Evolutionary conservation across 164 flowering plant genomes (phyloP), one percentile per base, ranked within the genome.

Genomic region (Liriodendron chinense): DNA sequence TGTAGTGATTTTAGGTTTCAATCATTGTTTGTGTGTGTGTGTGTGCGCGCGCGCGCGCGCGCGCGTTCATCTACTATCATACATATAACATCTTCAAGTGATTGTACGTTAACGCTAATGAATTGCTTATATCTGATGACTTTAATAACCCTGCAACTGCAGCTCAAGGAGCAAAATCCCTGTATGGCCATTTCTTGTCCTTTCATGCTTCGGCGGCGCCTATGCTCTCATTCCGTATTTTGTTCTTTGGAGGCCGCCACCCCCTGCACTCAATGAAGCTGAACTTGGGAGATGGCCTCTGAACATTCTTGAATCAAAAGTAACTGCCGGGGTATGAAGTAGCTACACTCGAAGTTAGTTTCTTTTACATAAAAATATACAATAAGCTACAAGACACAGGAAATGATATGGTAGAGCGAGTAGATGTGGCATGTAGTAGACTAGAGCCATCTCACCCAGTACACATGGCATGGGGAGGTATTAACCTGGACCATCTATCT

Each of bases 191-290:
- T 96, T 96, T 76, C 78, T 87, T 18, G 67, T 86, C 56, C 87
- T 91, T 69, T 96, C 98, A 56, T 86, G 59, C 78, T 85, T 90
- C 74, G 93, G 90, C 18, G 98, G 99, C 62, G 94, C 88, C 69
- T 93, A 96, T 84, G 96, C 85, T 78, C 94, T 93, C 78, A 80
- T 96, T 76, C 99, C 99, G 14, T 96, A 96, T 80, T 96, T 93
- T 83, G 89, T 91, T 78, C 85, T 96, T 25, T 96, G 99, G 99
- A 89, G 68, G 70, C 98, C 99, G 16, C 99, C 99, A 22, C 85
- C 92, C 23, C 98, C 99, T 26, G 86, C 92, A 57, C 86, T 91
- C 75, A 86, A 91, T 68, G 98, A 96, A 87, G 71, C 83, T 65
- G 97, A 96, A 74, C 89, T 92, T 34, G 77, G 74, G 20, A 88